These are phyloP conservation scores for Saccharomyces hybrid DNA, from an alignment of 1,139 yeast genomes.

Conservation along the genomic window DNA sequence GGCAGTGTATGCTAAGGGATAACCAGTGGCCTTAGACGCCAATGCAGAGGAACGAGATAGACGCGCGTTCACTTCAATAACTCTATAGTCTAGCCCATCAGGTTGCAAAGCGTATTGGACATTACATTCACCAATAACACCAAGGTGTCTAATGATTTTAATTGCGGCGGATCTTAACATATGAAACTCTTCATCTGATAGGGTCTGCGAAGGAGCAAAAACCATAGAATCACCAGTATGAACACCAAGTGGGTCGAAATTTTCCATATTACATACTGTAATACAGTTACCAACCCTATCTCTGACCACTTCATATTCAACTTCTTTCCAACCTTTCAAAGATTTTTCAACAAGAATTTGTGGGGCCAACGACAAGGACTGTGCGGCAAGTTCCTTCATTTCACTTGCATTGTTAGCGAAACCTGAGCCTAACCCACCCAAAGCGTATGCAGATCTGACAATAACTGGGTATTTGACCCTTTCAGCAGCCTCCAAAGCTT, in stretches of 20 bases:
- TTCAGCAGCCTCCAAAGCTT: constrained; percentile 81
- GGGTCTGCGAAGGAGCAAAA: constrained; percentile 96
- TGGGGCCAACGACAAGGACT: constrained; percentile 82
- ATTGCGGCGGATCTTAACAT: constrained; percentile 97
- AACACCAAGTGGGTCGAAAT: constrained; percentile 94
- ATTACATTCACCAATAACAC: constrained; percentile 98
- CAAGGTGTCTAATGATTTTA: constrained; percentile 92
- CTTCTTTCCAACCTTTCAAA: constrained; percentile 97
- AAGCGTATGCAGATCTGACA: constrained; percentile 94
- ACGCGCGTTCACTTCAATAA: constrained; percentile 96
- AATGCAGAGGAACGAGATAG: constrained; percentile 94
- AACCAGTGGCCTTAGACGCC: constrained; percentile 98
- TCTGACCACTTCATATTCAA: constrained; percentile 97
- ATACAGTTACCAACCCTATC: constrained; percentile 95
- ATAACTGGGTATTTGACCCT: constrained; percentile 90
- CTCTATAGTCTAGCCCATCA: constrained; percentile 89
- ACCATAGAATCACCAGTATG: constrained; percentile 99
- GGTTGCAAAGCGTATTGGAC: constrained; percentile 96
- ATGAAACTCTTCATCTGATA: constrained; percentile 94
- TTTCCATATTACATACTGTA: constrained; percentile 98
- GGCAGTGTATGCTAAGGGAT: constrained; percentile 96
- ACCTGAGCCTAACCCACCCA: constrained; percentile 98
- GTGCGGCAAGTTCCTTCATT: constrained; percentile 77
- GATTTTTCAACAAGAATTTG: constrained; percentile 96
- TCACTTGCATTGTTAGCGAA: constrained; percentile 81